Base-by-base conservation (phyloP, 352 stramenopile genomes). In the Globisporangium nodosum region DNA sequence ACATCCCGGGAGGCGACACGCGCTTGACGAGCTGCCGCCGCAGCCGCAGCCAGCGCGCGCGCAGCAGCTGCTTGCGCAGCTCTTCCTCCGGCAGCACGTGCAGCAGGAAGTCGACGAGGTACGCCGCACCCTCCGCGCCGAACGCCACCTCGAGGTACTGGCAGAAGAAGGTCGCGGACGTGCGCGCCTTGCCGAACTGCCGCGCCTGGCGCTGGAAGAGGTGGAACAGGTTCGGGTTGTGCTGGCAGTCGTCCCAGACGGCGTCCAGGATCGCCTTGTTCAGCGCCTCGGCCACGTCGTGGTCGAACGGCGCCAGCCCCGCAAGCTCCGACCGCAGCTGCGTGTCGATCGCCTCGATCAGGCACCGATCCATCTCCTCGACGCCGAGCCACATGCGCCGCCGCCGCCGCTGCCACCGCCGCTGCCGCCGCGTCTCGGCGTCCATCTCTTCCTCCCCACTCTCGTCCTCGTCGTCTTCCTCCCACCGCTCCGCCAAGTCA, bases 81-180 rank as follows among this genome's bases (percentile, higher is more conserved):
- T 75, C 68, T 48, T 77, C 59, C 49, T 92, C 79, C 0, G 85
- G 85, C 30, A 94, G 68, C 21, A 94, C 81, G 50, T 92, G 71
- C 35, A 92, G 71, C 52, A 94, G 49, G 56, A 94, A 92, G 60
- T 94, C 85, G 16, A 91, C 80, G 20, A 94, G 71, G 54, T 92
- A 94, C 16, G 63, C 70, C 0, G 78, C 83, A 33, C 82, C 82
- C 21, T 90, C 79, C 35, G 82, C 42, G 39, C 82, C 80, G 58
- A 94, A 94, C n/a, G 81, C 76, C 15, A 92, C 63, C 51, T 92
- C 85, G 21, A 94, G 54, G 58, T 92, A 94, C 66, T 89, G 78
- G 56, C 87, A 74, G 45, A 92, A 94, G 52, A 81, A 73, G 18
- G 48, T 63, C 5, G 77, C 81, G 1, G 79, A 71, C 3, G 69